Evolutionary conservation across 164 flowering plant genomes (phyloP).

Genomic region (Amborella trichopoda): DNA sequence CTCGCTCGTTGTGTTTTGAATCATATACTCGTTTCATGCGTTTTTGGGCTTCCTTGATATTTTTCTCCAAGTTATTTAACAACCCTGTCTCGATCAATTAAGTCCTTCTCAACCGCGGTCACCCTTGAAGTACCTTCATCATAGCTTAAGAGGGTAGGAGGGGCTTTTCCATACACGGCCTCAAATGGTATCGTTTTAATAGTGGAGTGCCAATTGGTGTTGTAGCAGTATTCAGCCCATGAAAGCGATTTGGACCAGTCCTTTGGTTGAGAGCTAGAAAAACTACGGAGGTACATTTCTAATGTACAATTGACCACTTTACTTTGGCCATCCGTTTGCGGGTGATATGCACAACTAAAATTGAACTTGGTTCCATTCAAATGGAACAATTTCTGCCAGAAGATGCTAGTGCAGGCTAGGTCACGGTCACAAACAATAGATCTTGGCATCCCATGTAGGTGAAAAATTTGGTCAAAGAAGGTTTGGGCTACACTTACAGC

Average conservation of each 20-base stretch:
- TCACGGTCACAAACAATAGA: background rate
- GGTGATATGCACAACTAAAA: constrained; percentile 2
- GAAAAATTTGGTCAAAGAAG: background rate
- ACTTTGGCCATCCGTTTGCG: constrained; percentile 4
- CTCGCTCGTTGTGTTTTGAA: too few relatives aligned
- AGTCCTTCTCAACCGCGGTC: too few relatives aligned
- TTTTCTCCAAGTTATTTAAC: too few relatives aligned
- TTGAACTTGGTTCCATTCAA: background rate
- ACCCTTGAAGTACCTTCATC: too few relatives aligned
- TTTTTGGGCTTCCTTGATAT: too few relatives aligned
- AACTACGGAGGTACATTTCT: background rate
- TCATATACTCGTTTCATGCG: too few relatives aligned
- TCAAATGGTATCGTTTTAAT: constrained; percentile 1
- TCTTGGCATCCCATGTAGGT: background rate
- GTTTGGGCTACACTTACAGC: background rate
- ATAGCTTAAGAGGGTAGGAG: too few relatives aligned
- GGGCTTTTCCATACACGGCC: constrained; percentile 1
- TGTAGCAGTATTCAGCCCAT: constrained; percentile 1
- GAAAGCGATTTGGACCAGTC: background rate
- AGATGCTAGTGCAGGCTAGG: background rate
- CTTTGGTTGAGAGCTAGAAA: background rate
- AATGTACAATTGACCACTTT: background rate
- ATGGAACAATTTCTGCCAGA: background rate
- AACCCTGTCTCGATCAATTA: too few relatives aligned
- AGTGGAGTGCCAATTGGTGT: background rate